Percentiles rank a stretch among this genome's conserved stretches.
These are phyloP conservation scores for Plasmodium yoelii DNA, from an alignment of 169 alveolate species.

Conservation along the genomic window DNA sequence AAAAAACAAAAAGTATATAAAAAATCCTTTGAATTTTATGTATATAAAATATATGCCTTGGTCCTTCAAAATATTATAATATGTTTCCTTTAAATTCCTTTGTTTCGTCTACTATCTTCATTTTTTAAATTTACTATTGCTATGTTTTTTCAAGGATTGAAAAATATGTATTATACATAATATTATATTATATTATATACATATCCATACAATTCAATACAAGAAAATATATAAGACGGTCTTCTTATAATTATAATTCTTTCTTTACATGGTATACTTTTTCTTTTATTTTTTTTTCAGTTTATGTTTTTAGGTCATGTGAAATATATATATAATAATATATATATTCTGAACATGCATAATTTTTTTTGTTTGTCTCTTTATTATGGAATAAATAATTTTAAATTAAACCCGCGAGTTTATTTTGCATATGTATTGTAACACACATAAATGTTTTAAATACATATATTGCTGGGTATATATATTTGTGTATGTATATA, in stretches of 20 bases:
- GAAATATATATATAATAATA: no score
- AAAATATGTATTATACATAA: not conserved
- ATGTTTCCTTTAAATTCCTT: not conserved
- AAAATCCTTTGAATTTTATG: slow-evolving; percentile 6
- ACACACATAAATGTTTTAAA: no score
- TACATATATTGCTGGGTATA: not conserved
- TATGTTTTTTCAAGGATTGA: not conserved
- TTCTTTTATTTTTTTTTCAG: not conserved
- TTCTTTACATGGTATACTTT: not conserved
- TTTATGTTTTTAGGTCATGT: not conserved
- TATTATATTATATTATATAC: not conserved
- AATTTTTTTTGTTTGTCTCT: not conserved
- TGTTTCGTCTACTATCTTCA: not conserved
- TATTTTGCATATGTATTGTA: not conserved
- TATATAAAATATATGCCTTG: slow-evolving; percentile 8
- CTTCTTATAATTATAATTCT: not conserved
- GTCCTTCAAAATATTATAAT: not conserved
- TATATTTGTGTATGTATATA: not conserved
- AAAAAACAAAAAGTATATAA: not conserved
- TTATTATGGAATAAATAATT: not conserved
- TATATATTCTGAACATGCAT: not conserved
- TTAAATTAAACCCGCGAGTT: not conserved
- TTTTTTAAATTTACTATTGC: not conserved
- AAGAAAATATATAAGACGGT: not conserved
- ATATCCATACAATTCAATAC: not conserved